Base-by-base conservation (phyloP, 768 basidiomycete genomes). In the Pleurotus sapidus region DNA sequence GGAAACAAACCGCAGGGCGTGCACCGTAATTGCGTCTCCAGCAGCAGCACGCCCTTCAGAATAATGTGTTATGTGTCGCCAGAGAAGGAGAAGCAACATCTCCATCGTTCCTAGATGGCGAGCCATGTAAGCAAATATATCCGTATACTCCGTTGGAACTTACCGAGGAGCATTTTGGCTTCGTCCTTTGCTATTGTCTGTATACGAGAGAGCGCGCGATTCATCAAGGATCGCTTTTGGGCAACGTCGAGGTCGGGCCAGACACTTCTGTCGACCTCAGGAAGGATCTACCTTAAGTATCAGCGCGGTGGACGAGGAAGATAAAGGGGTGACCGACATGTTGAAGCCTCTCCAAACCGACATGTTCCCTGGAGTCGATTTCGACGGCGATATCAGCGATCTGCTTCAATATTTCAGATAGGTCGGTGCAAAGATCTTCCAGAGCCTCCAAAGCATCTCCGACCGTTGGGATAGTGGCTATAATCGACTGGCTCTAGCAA, bases 61-160 rank as follows among this genome's bases (percentile, higher is more conserved):
- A 69, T 89, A 95, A 65, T 86, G 84, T 12, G 82, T 77, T 25
- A 92, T 65, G 64, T 95, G 94, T 14, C 91, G 80, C 88, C 90
- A 93, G 8, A 93, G 73, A 17, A 95, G 77, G 15, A 95, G 76
- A 7, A 95, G 75, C 4, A 90, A 68, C 83, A 93, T 88, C 70
- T 95, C 94, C 49, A 84, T 71, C 14, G 87, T 82, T 56, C 81
- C 89, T 90, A 61, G 3, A 40, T 43, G 17, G 43, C 58, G 8
- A 55, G 47, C 45, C 3, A 57, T 48, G 39, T 49, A 34, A 3
- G 40, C 25, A n/a, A 7, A 20, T 48, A 27, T 49, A 45, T 11
- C 6, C 7, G 12, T 37, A 47, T 45, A 23, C 20, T 12, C 8
- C 45, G 30, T 38, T 38, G 5, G 27, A 11, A 72, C 83, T 53